phyloP scores from a whole-genome alignment of 495 filamentous ascomycete genomes.

The Talaromyces liani region DNA sequence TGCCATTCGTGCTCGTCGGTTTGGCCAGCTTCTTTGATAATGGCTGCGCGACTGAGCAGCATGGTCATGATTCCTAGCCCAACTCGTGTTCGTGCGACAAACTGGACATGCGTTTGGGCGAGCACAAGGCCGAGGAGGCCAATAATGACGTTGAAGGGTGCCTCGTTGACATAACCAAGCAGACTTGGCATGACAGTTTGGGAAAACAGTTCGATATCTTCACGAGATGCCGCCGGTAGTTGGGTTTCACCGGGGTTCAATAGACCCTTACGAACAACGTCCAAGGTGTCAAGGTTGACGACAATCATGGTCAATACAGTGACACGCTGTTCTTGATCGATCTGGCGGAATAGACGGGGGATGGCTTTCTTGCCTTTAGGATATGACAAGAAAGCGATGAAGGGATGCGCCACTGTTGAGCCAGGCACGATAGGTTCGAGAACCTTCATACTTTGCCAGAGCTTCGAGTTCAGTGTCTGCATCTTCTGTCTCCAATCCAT shows the following conservation, averaged over 20 bases:
- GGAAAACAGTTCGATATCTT: slow-evolving; percentile 87
- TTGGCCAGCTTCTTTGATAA: slow-evolving; percentile 71
- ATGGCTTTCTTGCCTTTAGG: slow-evolving; percentile 95
- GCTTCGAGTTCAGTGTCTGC: slow-evolving; percentile 63
- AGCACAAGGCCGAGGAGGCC: slow-evolving; percentile 81
- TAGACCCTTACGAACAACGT: slow-evolving; percentile 77
- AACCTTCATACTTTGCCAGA: slow-evolving; percentile 82
- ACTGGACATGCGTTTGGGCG: slow-evolving; percentile 69
- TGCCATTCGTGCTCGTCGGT: slow-evolving; percentile 67
- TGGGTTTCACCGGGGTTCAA: slow-evolving; percentile 60
- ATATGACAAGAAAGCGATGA: slow-evolving; percentile 92
- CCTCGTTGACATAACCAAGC: slow-evolving; percentile 81
- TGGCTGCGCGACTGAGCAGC: slow-evolving; percentile 88
- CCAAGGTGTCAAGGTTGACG: slow-evolving; percentile 84
- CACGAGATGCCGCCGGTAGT: slow-evolving; percentile 63
- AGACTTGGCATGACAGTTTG: slow-evolving; percentile 82
- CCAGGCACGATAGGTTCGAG: slow-evolving; percentile 79
- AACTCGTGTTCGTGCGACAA: slow-evolving; percentile 73
- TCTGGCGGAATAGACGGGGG: slow-evolving; percentile 87
- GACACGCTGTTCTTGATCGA: slow-evolving; percentile 83
- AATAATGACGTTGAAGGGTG: slow-evolving; percentile 80
- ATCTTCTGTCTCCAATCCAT: slow-evolving; percentile 64
- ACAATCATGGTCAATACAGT: slow-evolving; percentile 93
- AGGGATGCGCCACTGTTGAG: slow-evolving; percentile 73
- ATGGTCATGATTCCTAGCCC: slow-evolving; percentile 88